Evolutionary conservation across 1,139 yeast genomes (phyloP).

Genomic region (Candida sanyaensis): DNA sequence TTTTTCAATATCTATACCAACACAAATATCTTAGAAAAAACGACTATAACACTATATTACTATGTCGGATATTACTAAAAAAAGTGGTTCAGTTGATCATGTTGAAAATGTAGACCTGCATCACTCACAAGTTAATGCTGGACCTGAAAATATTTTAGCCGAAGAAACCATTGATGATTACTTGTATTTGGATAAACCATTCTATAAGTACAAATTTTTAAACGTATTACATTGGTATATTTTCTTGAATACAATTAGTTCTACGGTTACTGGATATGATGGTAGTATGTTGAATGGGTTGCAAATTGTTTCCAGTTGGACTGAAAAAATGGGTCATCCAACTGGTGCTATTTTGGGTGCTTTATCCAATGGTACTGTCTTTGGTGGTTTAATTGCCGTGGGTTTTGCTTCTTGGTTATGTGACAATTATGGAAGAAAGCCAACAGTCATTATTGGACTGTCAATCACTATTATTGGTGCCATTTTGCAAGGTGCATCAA

Average conservation of each 20-base stretch:
- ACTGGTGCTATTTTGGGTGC: conserved; percentile 47
- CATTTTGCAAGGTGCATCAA: conserved; percentile 44
- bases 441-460: conserved; percentile 29
- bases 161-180: conserved; percentile 3
- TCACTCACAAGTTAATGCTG: background rate
- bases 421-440: conserved; percentile 37
- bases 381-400: conserved; percentile 24
- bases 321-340: conserved; percentile 37
- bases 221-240: conserved; percentile 34
- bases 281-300: conserved; percentile 54
- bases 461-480: conserved; percentile 34
- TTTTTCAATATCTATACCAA: too few relatives aligned
- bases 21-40: too few relatives aligned
- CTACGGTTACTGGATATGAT: conserved; percentile 54
- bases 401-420: conserved; percentile 23
- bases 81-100: background rate
- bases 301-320: conserved; percentile 44
- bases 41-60: too few relatives aligned
- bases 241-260: conserved; percentile 41
- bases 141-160: background rate
- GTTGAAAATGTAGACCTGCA: background rate
- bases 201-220: conserved; percentile 33
- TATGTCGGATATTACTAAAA: background rate
- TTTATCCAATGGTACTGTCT: conserved; percentile 33
- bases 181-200: conserved; percentile 14